Percentiles rank a stretch among this genome's conserved stretches.
These are phyloP conservation scores for Coprinopsis sp. DNA, from an alignment of 768 basidiomycete species.

Conservation along the genomic window DNA sequence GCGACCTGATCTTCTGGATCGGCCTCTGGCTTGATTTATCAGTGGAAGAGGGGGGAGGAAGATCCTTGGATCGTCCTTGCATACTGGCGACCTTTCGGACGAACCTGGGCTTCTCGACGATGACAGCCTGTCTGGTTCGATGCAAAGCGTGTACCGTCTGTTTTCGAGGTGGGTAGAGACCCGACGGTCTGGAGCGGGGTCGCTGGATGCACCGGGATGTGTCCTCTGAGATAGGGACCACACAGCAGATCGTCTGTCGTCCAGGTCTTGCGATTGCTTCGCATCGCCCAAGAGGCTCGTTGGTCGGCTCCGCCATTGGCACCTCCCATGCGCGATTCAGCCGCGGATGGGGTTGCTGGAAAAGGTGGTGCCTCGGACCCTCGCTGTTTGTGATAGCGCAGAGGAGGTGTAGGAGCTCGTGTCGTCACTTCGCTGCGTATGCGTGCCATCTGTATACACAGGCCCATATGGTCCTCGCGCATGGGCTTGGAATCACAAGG, in stretches of 20 bases:
- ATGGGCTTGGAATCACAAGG: constrained; percentile 17
- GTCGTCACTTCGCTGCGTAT: constrained; percentile 3
- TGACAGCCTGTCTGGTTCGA: constrained; percentile 1
- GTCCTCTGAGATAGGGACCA: constrained; percentile 11
- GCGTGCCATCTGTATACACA: background rate
- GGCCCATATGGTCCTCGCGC: background rate
- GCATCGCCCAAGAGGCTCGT: constrained; percentile 2
- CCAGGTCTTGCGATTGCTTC: constrained; percentile 3
- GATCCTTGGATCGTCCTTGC: constrained; percentile 19
- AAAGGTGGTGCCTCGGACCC: too few relatives aligned
- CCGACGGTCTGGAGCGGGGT: background rate
- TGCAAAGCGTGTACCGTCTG: constrained; percentile 3
- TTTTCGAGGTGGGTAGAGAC: constrained; percentile 1
- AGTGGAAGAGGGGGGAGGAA: background rate
- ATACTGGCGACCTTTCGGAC: constrained; percentile 36
- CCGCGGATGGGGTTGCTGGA: too few relatives aligned
- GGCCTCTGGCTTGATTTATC: constrained; percentile 13
- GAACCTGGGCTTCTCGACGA: constrained; percentile 23
- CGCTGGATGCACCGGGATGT: background rate
- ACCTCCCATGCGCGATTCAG: background rate
- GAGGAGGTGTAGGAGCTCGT: constrained; percentile 1
- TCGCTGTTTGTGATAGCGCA: background rate
- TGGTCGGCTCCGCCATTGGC: background rate
- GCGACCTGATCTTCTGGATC: constrained; percentile 25
- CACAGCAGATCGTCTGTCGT: constrained; percentile 10